Base-by-base conservation (phyloP, 305 asterid species). In the Ajuga reptans region DNA sequence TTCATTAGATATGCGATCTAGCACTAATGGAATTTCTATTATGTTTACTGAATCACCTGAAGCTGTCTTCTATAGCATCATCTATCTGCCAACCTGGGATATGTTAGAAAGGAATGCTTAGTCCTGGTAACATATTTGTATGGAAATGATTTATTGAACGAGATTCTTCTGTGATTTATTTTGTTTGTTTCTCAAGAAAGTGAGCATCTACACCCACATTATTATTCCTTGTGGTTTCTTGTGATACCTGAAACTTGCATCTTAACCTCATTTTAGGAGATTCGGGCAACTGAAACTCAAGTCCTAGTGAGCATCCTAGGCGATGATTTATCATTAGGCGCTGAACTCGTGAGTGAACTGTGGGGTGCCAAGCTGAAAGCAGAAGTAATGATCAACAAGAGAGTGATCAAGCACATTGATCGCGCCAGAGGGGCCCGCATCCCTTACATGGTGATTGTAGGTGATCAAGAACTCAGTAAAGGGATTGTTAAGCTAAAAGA, bases 361-460 rank as follows among this genome's bases (percentile, higher is more conserved):
- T 92, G 97, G 97, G 82, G 51, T 33, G 94, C 95, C 6, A 80
- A 82, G 73, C 31, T 90, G 73, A 89, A 92, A 73, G 91, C 98
- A 0, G 96, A 88, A 69, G 74, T 76, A 60, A 77, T 78, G 85
- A 74, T 88, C 71, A 76, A 89, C 21, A 86, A 84, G 75, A 86
- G 88, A 77, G 61, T 81, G 75, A 51, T 2, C 64, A 90, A 90
- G 80, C 97, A 92, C 82, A 43, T 81, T 1, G 93, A 75, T 58
- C 94, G 92, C 1, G 94, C 92, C 52, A 66, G 11, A 52, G 90
- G 82, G 10, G 78, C 94, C 17, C 70, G 67, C 77, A 87, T 93
- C 72, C 98, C 97, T 6, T 93, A 80, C 79, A 93, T 87, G 89
- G 92, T 82, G 17, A 73, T 87, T 11, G 91, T 93, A 9, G 97